Evolutionary conservation across 306 rosid species (phyloP), one percentile per base, ranked within the genome.

Genomic region (Inga oerstediana): DNA sequence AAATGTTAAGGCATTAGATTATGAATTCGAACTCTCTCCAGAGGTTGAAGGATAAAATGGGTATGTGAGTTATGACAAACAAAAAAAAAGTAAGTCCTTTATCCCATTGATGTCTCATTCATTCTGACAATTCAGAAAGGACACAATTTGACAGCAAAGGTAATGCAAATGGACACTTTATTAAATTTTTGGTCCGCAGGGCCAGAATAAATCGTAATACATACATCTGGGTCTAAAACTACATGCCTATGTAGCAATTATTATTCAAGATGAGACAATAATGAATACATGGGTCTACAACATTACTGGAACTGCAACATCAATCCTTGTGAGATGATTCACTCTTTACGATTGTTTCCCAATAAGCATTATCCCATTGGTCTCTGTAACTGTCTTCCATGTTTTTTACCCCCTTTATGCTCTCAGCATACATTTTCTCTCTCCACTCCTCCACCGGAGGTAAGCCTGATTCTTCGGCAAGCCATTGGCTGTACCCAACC

Each of bases 301-400:
- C 5, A 37, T 37, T 35, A 37, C 5, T 3, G 30, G 13, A 10
- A 43, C 12, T 10, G 52, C 52, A 37, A 45, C 6, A 74, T 48
- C 72, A 13, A 3, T 16, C 51, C 30, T 13, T 24, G 39, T 15
- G 69, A 46, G 81, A 56, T 9, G 82, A 48, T 61, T 27, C 71
- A 56, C 11, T 32, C 13, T 84, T 67, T 48, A 81, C 81, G 73
- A 74, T 74, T 10, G 79, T 10, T 74, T 87, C 76, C 87, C 90
- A 81, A 45, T 78, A 32, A n/a, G 48, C 80, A 75, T 81, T 79
- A 84, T 87, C 88, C 87, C 90, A 87, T 72, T 84, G 71, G 75
- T 87, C 90, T 78, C 79, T 87, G 54, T 37, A 81, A 1, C 15
- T 52, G 32, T 58, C 65, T 1, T 78, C 67, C 82, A 74, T 52